Evolutionary conservation across 1,139 yeast genomes (phyloP), one percentile per base, ranked within the genome.

Genomic region (Arxiozyma slooffiae): DNA sequence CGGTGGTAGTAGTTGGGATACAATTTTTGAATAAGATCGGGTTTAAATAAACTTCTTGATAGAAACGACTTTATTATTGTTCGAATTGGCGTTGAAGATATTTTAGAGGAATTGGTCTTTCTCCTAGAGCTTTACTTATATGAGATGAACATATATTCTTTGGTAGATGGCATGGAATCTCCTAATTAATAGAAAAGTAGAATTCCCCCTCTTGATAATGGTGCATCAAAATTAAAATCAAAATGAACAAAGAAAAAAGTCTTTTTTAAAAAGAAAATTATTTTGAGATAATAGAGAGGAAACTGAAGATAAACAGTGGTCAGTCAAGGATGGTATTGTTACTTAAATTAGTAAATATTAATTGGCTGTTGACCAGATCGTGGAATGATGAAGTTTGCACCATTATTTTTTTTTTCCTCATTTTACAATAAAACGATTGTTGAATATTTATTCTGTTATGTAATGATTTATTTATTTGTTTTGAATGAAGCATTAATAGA

Each of bases 61-160:
- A 64, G 59, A 22, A 57, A 50, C n/a, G 49, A 38, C 22, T 47
- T 50, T 20, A 52, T 18, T 16, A 48, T 24, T 1, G 49, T 46
- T 14, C 56, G 57, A 39, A 52, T 51, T 17, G 61, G 57, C 3
- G 57, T 54, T n/a, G 55, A 48, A 11, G 50, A 45, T 23, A 56
- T 50, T 42, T 51, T 56, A 7, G 55, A 7, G 55, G 45, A n/a
- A 44, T 36, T 17, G 60, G 57, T 2, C 61, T 54, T 24, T 43
- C 47, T 17, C 58, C 60, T 55, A 61, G 53, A n/a, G 60, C 58
- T 47, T 59, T 60, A 42, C 59, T 57, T 20, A 64, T 50, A 9
- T 69, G 70, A 1, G 69, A 66, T 22, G 63, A 59, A 49, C 64
- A 64, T 20, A 62, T 55, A 50, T 67, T 69, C 48, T 67, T 69